A percentile compares a stretch with the other conserved stretches of the same genome.
These are phyloP conservation scores for Chytriomyces sp. DNA, from an alignment of 192 early-diverging fungal species.

Conservation along the genomic window DNA sequence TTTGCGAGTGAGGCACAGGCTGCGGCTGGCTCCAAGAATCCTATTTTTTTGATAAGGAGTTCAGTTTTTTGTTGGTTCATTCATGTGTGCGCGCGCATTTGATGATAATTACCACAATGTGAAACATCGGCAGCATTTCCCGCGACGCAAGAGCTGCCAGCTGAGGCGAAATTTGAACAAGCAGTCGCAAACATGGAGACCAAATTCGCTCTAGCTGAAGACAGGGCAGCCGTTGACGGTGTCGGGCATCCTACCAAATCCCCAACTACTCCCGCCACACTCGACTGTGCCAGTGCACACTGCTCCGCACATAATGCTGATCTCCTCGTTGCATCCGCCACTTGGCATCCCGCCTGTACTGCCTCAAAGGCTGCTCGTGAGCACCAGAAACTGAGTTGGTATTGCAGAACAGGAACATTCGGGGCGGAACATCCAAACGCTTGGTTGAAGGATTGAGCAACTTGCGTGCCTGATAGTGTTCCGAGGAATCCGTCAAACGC, in stretches of 20 bases:
- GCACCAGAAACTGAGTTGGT: conserved; percentile 14
- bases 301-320: not conserved
- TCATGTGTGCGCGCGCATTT: no score
- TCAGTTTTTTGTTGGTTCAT: no score
- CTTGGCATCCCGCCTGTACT: not conserved
- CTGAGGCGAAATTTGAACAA: conserved; percentile 4
- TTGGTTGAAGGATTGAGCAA: not conserved
- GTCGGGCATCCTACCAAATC: conserved; percentile 1
- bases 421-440: conserved; percentile 6
- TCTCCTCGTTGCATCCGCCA: not conserved
- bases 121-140: conserved; percentile 4
- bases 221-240: not conserved
- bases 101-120: not conserved
- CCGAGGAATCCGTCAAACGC: conserved; percentile 2
- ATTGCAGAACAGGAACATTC: not conserved
- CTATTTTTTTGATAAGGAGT: not conserved
- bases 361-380: conserved; percentile 1
- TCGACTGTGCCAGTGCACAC: not conserved
- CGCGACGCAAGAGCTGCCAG: not conserved
- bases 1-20: not conserved
- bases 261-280: not conserved
- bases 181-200: conserved; percentile 1
- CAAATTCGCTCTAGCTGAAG: not conserved
- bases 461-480: not conserved
- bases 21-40: not conserved